Evolutionary conservation across 768 basidiomycete species (phyloP).

Genomic region (Boletus insuetus): DNA sequence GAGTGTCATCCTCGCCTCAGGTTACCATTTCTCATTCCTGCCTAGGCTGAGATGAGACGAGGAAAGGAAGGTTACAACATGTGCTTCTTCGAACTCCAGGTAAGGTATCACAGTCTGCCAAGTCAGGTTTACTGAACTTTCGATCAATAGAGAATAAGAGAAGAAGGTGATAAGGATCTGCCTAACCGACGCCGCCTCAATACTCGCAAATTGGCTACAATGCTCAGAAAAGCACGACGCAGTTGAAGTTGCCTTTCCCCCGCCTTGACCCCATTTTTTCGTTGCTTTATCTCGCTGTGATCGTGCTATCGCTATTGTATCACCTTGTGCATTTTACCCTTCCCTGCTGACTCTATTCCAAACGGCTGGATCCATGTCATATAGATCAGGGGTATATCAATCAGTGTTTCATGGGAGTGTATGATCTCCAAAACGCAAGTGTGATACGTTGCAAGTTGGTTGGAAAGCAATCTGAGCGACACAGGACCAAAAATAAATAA

Average conservation of each 20-base stretch:
- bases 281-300: neutral
- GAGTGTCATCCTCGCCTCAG: neutral
- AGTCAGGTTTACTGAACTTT: neutral
- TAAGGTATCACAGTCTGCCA: neutral
- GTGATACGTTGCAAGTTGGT: neutral
- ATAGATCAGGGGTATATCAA: conserved; percentile 16
- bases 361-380: conserved; percentile 2
- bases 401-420: conserved; percentile 8
- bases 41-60: conserved; percentile 10
- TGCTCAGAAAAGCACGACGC: conserved; percentile 3
- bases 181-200: conserved; percentile 25
- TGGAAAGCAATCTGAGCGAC: conserved; percentile 10
- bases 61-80: conserved; percentile 25
- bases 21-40: conserved; percentile 1
- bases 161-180: conserved; percentile 16
- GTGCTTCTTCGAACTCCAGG: conserved; percentile 32
- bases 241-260: neutral
- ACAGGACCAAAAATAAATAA: conserved; percentile 20
- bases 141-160: conserved; percentile 21
- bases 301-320: conserved; percentile 8
- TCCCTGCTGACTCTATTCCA: neutral
- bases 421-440: conserved; percentile 6
- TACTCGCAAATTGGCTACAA: neutral
- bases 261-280: neutral
- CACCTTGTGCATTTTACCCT: neutral